Evolutionary conservation across 2,329 filamentous ascomycete genomes (phyloP).

Genomic region (Penicillium sp.): DNA sequence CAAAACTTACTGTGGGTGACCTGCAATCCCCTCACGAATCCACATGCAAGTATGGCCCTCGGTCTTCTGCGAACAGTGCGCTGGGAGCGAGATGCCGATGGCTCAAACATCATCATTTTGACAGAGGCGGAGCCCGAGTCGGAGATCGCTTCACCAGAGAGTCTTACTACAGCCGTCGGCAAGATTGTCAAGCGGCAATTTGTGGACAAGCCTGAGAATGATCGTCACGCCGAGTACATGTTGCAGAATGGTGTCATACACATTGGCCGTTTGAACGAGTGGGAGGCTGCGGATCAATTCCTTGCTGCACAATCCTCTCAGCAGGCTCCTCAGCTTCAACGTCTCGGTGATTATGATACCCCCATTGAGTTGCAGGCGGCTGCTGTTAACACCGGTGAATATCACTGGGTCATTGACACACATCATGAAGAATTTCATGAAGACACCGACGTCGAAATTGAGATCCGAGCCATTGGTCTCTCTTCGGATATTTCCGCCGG

Average conservation of each 20-base stretch:
- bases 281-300: constrained; percentile 14
- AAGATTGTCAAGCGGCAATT: constrained; percentile 20
- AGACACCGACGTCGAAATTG: constrained; percentile 13
- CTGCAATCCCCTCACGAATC: background rate
- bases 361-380: constrained; percentile 10
- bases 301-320: constrained; percentile 10
- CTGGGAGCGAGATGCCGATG: constrained; percentile 21
- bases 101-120: constrained; percentile 19
- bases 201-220: background rate
- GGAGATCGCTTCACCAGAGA: background rate
- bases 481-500: background rate
- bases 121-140: constrained; percentile 1
- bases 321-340: constrained; percentile 2
- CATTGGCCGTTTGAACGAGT: constrained; percentile 19
- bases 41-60: constrained; percentile 15
- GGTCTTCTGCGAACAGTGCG: constrained; percentile 24
- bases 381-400: background rate
- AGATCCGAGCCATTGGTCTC: constrained; percentile 15
- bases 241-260: constrained; percentile 13
- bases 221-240: constrained; percentile 22
- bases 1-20: constrained; percentile 19
- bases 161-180: background rate
- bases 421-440: background rate
- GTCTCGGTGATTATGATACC: constrained; percentile 4
- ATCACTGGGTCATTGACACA: constrained; percentile 10